Evolutionary conservation across 306 rosid genomes (phyloP), one percentile per base, ranked within the genome.

Genomic region (Vachellia pachyceras): DNA sequence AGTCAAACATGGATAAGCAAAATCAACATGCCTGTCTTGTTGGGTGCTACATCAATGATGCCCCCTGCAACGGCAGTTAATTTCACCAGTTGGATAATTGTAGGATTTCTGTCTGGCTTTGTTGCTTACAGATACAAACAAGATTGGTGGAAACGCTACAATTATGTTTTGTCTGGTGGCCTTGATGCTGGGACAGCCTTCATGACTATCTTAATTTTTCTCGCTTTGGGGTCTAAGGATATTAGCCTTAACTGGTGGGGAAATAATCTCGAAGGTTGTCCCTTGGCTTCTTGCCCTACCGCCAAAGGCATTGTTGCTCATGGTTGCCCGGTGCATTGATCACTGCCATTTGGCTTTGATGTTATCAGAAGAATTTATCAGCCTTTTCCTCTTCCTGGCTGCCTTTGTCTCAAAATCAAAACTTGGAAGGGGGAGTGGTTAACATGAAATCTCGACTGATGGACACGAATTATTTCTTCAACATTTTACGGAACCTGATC

Each of bases 171-270:
- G 10, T 90, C 92, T 0, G 92, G 92, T 1, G 94, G 92, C 15
- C 83, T 90, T 10, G 94, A 88, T 65, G 92, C 94, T 5, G 94
- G 92, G 78, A 88, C 92, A 15, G 94, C 94, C 13, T 90, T 90
- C 79, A 86, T 86, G 86, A 82, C 90, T 0, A 78, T 90, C 69
- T 49, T 88, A 69, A 7, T 88, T 17, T 90, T 88, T 77, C 58
- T 87, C 40, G 35, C 84, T 6, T 25, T 90, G 73, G 90, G 89
- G 64, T 72, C 83, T 12, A 73, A 2, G 5, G n/a, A 49, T 63
- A 79, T 88, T 75, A 22, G 79, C 6, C 65, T 77, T 39, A 5
- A 65, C 2, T 90, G 94, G 90, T 90, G 90, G 94, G 92, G 92
- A 36, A 88, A 85, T 70, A 29, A 65, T 15, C 73, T 60, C 0